Evolutionary conservation across 2,329 filamentous ascomycete genomes (phyloP).

Genomic region (Beauveria brongniartii): DNA sequence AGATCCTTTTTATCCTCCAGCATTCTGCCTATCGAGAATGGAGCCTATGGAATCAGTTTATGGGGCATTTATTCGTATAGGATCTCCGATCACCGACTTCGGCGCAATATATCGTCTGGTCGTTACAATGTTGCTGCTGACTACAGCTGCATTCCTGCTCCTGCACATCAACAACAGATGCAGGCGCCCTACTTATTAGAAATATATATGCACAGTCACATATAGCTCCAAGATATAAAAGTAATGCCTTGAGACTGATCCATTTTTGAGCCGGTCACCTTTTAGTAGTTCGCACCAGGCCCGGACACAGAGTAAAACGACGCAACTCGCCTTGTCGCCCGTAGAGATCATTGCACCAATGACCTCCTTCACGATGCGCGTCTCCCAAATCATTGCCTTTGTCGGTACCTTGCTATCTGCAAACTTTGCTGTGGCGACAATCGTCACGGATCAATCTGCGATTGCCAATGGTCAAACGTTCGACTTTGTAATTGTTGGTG

Average conservation of each 20-base stretch:
- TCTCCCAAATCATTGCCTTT: neutral
- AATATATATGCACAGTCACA: neutral
- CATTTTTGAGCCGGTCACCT: too few relatives aligned
- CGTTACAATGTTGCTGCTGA: neutral
- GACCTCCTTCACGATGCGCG: neutral
- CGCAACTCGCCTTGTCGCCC: too few relatives aligned
- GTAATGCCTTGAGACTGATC: too few relatives aligned
- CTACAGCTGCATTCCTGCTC: neutral
- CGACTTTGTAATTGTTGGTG: conserved; percentile 31
- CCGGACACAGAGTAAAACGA: neutral
- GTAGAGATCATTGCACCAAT: neutral
- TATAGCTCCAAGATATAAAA: neutral
- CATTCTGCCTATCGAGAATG: too few relatives aligned
- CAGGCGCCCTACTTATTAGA: neutral
- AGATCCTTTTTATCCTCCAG: neutral
- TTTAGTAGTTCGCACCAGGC: neutral
- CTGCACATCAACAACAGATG: neutral
- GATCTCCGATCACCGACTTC: neutral
- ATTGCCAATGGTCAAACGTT: conserved; percentile 12
- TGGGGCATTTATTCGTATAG: too few relatives aligned
- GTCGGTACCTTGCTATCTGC: neutral
- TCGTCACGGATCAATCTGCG: conserved; percentile 15
- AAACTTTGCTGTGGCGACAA: conserved; percentile 8
- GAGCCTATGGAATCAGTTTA: neutral
- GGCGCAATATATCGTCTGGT: neutral